Percentiles rank a stretch among this genome's conserved stretches.
Conservation (phyloP, 768 basidiomycete species). For the Boletus speciosus region DNA sequence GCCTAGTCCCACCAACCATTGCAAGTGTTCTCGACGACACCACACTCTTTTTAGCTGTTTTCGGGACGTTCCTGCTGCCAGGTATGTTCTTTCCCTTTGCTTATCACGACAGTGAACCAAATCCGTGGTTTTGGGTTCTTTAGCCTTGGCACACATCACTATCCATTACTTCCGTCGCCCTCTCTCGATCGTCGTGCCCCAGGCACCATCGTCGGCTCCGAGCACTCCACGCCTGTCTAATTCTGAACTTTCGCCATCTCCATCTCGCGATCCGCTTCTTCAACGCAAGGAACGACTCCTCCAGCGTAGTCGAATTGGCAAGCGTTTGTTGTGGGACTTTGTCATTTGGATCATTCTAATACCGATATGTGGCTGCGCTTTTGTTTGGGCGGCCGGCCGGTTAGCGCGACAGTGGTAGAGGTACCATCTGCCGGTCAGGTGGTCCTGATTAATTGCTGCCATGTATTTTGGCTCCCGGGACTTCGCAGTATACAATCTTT, state of each 20-base stretch:
- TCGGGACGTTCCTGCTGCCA: slow-evolving; percentile 61
- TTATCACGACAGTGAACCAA: neutral
- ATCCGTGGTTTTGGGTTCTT: neutral
- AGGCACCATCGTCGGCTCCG: slow-evolving; percentile 30
- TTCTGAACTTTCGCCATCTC: slow-evolving; percentile 20
- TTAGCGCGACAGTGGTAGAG: slow-evolving; percentile 52
- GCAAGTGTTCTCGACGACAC: slow-evolving; percentile 44
- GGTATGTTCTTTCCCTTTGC: slow-evolving; percentile 34
- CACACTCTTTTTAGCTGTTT: slow-evolving; percentile 48
- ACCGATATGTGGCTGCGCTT: slow-evolving; percentile 53
- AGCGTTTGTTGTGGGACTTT: slow-evolving; percentile 80
- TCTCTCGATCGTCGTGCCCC: slow-evolving; percentile 77
- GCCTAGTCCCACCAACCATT: slow-evolving; percentile 42
- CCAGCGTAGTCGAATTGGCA: slow-evolving; percentile 68
- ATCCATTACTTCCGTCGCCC: slow-evolving; percentile 85
- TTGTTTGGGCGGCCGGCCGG: slow-evolving; percentile 56
- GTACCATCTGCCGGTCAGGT: slow-evolving; percentile 5
- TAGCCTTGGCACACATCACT: slow-evolving; percentile 73
- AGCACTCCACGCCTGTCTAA: slow-evolving; percentile 18
- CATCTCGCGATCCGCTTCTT: slow-evolving; percentile 64
- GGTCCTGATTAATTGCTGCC: neutral
- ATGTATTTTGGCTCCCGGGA: slow-evolving; percentile 2
- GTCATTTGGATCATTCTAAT: slow-evolving; percentile 73
- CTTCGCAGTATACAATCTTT: neutral
- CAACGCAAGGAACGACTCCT: slow-evolving; percentile 83